Conservation (phyloP, 2,329 filamentous ascomycete species). For the Colletotrichum tofieldiae region DNA sequence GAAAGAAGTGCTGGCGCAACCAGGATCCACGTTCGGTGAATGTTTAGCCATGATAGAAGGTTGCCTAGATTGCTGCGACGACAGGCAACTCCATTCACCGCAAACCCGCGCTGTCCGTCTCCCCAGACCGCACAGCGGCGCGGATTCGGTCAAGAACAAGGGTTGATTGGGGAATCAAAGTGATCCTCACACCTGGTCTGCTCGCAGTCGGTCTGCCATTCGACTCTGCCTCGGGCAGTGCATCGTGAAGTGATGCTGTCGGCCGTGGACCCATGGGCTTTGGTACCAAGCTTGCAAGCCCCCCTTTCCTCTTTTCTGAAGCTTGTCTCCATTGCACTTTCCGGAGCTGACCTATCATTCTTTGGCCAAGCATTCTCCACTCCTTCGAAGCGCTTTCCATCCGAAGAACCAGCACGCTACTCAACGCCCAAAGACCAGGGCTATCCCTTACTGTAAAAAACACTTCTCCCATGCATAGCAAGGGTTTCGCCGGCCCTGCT, state of each 20-base stretch:
- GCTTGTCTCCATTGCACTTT: not conserved
- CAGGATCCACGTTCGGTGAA: not conserved
- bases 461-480: not conserved
- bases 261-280: not conserved
- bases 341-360: not conserved
- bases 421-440: not conserved
- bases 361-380: not conserved
- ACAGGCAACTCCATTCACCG: not conserved
- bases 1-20: too few relatives aligned
- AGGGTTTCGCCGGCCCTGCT: not conserved
- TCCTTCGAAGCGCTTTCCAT: not conserved
- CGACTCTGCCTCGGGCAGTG: conserved; percentile 6
- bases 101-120: not conserved
- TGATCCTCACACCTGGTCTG: not conserved
- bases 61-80: not conserved
- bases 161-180: too few relatives aligned
- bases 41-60: not conserved
- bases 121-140: too few relatives aligned
- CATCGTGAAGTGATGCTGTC: conserved; percentile 9
- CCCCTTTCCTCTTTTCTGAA: not conserved
- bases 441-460: not conserved
- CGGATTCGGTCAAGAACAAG: not conserved
- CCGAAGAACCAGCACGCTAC: not conserved
- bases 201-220: not conserved
- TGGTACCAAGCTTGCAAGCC: not conserved